These are phyloP conservation scores for Solanum hybrid DNA, from an alignment of 305 asterid genomes.

Conservation along the genomic window DNA sequence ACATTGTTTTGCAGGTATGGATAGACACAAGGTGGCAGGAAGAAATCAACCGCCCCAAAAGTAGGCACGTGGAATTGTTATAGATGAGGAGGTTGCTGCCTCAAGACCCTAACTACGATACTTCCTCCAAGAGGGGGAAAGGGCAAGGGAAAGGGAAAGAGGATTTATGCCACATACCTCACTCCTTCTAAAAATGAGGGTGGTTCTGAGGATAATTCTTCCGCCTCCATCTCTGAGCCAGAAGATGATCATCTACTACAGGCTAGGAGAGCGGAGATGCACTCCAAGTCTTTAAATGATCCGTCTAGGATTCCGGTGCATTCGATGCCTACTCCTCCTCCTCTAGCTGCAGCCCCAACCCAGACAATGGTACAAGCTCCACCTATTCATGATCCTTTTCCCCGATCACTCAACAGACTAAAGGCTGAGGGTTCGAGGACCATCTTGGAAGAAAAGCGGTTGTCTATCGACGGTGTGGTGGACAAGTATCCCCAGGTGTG, in stretches of 20 bases:
- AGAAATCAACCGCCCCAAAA: too few species aligned
- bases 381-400: neutral
- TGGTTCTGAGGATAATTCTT: neutral
- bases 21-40: too few species aligned
- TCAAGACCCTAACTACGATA: too few species aligned
- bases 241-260: neutral
- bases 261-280: neutral
- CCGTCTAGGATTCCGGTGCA: neutral
- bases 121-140: too few species aligned
- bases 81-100: too few species aligned
- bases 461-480: neutral
- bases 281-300: neutral
- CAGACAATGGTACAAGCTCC: neutral
- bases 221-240: neutral
- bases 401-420: neutral
- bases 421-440: neutral
- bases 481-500: neutral
- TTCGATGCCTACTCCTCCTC: neutral
- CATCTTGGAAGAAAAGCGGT: neutral
- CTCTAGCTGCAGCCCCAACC: neutral
- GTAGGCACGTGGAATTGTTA: too few species aligned
- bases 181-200: neutral
- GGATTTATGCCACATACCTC: too few species aligned
- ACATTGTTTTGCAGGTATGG: too few species aligned
- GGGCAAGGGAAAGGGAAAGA: too few species aligned